These are phyloP conservation scores for Neurospora africana DNA, from an alignment of 495 filamentous ascomycete species.

Conservation along the genomic window DNA sequence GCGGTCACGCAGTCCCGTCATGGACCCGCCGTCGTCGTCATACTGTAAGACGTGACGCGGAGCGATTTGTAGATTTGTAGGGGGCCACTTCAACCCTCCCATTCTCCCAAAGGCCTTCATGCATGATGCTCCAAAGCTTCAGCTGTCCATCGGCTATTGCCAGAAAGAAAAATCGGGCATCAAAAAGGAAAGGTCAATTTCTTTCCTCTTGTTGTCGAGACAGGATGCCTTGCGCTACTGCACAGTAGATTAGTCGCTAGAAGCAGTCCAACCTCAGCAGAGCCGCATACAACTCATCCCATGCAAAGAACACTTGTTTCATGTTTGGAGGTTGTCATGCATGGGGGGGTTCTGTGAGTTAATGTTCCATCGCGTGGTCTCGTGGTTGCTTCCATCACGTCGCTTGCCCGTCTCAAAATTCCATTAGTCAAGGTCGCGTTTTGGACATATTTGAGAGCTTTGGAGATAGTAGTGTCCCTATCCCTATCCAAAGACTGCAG, in stretches of 20 bases:
- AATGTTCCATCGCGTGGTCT: background rate
- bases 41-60: background rate
- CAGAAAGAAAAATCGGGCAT: background rate
- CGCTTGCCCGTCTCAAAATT: background rate
- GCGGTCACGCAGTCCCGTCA: background rate
- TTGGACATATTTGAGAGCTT: background rate
- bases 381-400: background rate
- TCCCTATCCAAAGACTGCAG: background rate
- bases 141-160: background rate
- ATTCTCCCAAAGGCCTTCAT: background rate
- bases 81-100: background rate
- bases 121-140: background rate
- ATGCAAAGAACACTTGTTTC: background rate
- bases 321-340: background rate
- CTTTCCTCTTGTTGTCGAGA: background rate
- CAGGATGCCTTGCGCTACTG: background rate
- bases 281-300: background rate
- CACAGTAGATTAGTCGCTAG: background rate
- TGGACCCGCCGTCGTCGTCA: background rate
- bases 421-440: background rate
- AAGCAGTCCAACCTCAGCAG: background rate
- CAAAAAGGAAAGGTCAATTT: background rate
- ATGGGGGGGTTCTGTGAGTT: background rate
- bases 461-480: background rate
- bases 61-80: background rate